Percentiles rank a stretch among this genome's conserved stretches.
Evolutionary conservation across 805 yeast genomes (phyloP).

Genomic region (Ogataea methylovora): DNA sequence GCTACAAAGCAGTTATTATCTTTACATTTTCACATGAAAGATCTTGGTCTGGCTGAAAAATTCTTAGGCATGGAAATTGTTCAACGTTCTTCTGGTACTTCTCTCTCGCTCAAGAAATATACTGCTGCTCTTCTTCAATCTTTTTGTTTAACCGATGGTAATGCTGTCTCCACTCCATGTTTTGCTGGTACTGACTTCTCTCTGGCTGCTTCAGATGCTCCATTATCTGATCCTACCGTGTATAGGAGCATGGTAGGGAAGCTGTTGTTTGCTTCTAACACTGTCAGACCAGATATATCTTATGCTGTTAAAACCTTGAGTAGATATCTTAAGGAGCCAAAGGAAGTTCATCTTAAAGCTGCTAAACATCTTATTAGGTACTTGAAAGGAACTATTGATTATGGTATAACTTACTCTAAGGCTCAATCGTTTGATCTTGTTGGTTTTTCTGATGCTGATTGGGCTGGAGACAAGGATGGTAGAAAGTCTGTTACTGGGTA

Average conservation of each 20-base stretch:
- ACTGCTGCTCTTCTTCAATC: background rate
- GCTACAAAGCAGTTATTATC: too few species aligned
- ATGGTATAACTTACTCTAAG: background rate
- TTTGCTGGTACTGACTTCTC: too few species aligned
- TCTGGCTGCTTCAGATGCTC: too few species aligned
- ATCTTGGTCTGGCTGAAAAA: background rate
- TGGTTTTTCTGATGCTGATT: constrained; percentile 10
- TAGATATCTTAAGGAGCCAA: constrained; percentile 8
- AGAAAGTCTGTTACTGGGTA: constrained; percentile 6
- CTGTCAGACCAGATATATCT: constrained; percentile 5
- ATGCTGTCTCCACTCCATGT: too few species aligned
- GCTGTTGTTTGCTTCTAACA: constrained; percentile 1
- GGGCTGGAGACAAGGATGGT: constrained; percentile 4
- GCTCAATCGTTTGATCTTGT: background rate
- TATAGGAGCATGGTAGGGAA: constrained; percentile 1
- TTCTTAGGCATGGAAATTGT: background rate
- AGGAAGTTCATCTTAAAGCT: constrained; percentile 2
- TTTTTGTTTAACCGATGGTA: too few species aligned
- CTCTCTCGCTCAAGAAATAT: too few species aligned
- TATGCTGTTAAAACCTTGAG: constrained; percentile 20
- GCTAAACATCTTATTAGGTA: constrained; percentile 8
- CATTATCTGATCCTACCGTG: too few species aligned
- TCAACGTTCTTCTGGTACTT: too few species aligned
- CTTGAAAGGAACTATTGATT: constrained; percentile 7
- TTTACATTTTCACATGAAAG: background rate